Evolutionary conservation across 169 alveolate species (phyloP), one percentile per base, ranked within the genome.

Genomic region (Cryptosporidium ubiquitum): DNA sequence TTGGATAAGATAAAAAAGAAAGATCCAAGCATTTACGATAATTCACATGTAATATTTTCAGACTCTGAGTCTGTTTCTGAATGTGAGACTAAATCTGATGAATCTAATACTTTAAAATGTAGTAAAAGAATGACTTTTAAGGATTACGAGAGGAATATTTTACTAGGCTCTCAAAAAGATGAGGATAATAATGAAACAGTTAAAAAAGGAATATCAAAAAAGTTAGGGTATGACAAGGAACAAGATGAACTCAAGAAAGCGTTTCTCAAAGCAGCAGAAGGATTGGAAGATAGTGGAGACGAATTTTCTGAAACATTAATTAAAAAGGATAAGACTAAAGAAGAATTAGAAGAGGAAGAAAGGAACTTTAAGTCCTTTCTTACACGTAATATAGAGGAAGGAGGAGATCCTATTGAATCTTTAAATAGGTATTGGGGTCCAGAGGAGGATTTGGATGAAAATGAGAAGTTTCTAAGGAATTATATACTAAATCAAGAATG

Each of bases 401-500:
- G 39, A 31, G 68, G 39, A n/a, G 91, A 79, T 33, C 86, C 92
- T 6, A 79, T 60, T 55, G 75, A 60, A 61, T 51, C 85, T 9
- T 40, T 86, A 20, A 85, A 84, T 69, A 84, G 84, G 33, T 84
- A 39, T 20, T 68, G 92, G 92, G 94, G 91, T 23, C 91, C 91
- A 31, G 94, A 92, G 60, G 94, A 85, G 70, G 91, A 84, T 9
- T 66, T 94, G 66, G 93, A 93, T 42, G 91, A 84, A 42, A 91
- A 92, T 75, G 97, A 95, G 64, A 84, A 84, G 74, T 95, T 95
- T 85, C 89, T 95, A 40, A 75, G 97, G 37, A 94, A 95, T 69
- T 95, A 95, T 91, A 95, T 95, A 79, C 85, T 95, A 44, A 86
- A 93, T 29, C 94, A 95, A 70, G 94, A 94, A 5, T 95, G 97